phyloP scores from a whole-genome alignment of 345 rosid species.

The Jatropha curcas region DNA sequence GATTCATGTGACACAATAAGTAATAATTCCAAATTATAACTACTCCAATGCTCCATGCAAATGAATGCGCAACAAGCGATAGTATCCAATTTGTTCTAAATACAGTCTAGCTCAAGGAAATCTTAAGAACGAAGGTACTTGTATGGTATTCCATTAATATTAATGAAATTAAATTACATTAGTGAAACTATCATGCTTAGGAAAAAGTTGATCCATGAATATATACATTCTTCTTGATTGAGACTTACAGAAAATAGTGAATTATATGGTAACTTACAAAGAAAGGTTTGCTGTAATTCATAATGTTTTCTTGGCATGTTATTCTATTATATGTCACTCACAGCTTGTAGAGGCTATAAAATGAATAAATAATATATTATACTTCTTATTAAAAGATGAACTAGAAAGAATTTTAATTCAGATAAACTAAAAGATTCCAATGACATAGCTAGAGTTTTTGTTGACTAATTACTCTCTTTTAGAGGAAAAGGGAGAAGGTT shows the following conservation, averaged over 20 bases:
- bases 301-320: background rate
- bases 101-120: background rate
- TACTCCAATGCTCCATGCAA: background rate
- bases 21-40: background rate
- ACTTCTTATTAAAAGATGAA: background rate
- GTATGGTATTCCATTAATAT: too few species aligned
- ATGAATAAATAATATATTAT: background rate
- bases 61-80: background rate
- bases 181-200: background rate
- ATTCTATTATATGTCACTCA: background rate
- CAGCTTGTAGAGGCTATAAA: background rate
- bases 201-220: background rate
- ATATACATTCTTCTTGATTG: background rate
- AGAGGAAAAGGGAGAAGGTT: background rate
- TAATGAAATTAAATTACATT: background rate
- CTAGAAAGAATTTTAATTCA: background rate
- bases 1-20: background rate
- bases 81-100: background rate
- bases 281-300: background rate
- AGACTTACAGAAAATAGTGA: background rate
- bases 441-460: background rate
- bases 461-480: background rate
- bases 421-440: background rate
- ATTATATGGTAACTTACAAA: background rate
- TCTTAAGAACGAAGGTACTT: too few species aligned